Base-by-base conservation (phyloP, 352 stramenopile genomes). In the Phytopythium sindhum region DNA sequence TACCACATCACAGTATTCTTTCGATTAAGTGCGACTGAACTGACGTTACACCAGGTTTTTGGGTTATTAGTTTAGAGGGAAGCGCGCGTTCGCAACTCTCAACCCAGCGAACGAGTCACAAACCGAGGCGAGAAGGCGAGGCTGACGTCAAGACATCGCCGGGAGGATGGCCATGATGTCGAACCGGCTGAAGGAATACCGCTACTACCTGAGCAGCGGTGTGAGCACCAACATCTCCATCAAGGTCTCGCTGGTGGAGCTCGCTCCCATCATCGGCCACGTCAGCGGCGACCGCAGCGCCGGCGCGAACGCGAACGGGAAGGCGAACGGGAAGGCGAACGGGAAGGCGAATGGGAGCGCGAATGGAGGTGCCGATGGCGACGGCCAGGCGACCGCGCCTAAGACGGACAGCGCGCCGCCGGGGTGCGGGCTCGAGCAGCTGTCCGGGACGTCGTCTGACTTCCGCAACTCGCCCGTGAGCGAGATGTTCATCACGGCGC, bases 401-500 rank as follows among this genome's bases (percentile, higher is more conserved):
- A 50, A 26, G 8, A 4, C 21, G 21, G 42, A 11, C 42, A 26
- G 42, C 21, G 33, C 61, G 35, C 69, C 77, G 31, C 78, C 81
- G 42, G 58, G 70, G 28, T 70, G 70, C 3, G 76, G 71, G 2
- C 70, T 93, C 17, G 73, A 90, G 55, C 84, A 94, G 57, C 74
- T 85, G 29, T 63, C 71, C 0, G 84, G 80, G 9, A 77, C 75
- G n/a, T 68, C 75, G n/a, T 88, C 82, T 2, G 81, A 94, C 35
- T 70, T 96, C 60, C 83, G 85, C 57, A 94, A 96, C 64, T 88
- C 87, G 33, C 65, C 85, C 29, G 79, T 94, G 45, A 94, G 79
- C 64, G 87, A 96, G 75, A 88, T 95, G 59, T 95, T 96, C 65
- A 72, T 96, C 41, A 95, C 84, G 57, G 89, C 86, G n/a, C 86